phyloP scores from a whole-genome alignment of 345 rosid genomes.

The Triadica sebifera region DNA sequence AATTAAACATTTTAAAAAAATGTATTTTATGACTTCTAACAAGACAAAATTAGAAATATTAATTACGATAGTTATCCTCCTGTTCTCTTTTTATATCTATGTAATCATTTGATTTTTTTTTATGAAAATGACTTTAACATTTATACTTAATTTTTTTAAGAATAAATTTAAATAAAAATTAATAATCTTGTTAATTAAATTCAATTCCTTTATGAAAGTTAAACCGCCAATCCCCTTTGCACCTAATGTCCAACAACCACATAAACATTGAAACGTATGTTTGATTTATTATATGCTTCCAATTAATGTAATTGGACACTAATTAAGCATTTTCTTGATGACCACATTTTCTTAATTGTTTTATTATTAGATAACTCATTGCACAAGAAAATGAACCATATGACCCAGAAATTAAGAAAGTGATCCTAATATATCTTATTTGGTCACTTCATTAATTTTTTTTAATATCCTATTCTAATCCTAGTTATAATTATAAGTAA shows the following conservation, averaged over 20 bases:
- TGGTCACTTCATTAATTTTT: neutral
- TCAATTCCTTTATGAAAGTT: conserved; percentile 6
- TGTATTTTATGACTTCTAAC: neutral
- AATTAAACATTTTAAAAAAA: neutral
- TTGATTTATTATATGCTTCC: neutral
- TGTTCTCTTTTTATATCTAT: too few relatives aligned
- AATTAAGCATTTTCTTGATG: neutral
- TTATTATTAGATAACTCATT: too few relatives aligned
- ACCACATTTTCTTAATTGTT: conserved; percentile 2
- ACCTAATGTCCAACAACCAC: conserved; percentile 32
- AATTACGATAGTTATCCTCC: too few relatives aligned
- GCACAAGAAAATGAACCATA: too few relatives aligned
- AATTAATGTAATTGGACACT: too few relatives aligned
- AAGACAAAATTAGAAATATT: neutral
- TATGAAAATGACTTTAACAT: too few relatives aligned
- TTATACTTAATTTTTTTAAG: too few relatives aligned
- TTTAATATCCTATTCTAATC: conserved; percentile 17
- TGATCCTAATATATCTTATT: neutral
- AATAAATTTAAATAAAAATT: too few relatives aligned
- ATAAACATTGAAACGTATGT: neutral
- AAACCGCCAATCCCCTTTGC: conserved; percentile 14
- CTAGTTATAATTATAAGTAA: conserved; percentile 22
- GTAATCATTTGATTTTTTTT: too few relatives aligned
- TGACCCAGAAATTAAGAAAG: conserved; percentile 2
- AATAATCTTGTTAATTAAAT: too few relatives aligned